Percentiles rank a stretch among this genome's conserved stretches.
These are phyloP conservation scores for Leishmania tarentolae DNA, from an alignment of 208 protist species.

Conservation along the genomic window DNA sequence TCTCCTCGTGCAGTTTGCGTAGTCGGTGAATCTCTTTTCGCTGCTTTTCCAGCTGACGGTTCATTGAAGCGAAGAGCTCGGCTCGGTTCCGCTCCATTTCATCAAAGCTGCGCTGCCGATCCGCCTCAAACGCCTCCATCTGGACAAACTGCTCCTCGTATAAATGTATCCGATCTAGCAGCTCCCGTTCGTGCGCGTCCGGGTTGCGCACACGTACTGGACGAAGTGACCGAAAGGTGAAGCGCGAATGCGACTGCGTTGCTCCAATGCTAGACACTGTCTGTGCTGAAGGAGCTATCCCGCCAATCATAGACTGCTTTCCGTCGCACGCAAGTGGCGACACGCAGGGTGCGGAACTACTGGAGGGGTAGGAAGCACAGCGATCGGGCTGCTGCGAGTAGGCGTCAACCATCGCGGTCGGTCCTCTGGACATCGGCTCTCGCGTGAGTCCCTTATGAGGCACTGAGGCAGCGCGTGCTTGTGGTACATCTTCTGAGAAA, in stretches of 20 bases:
- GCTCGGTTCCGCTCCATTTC: constrained; percentile 78
- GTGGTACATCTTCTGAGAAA: not conserved
- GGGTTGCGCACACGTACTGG: constrained; percentile 66
- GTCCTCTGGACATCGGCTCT: not conserved
- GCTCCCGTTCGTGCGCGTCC: constrained; percentile 57
- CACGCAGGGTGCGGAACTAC: not conserved
- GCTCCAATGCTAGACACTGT: not conserved
- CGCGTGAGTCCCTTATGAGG: constrained; percentile 2
- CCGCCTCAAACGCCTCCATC: constrained; percentile 61
- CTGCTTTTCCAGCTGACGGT: constrained; percentile 64
- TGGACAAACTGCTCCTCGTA: constrained; percentile 55
- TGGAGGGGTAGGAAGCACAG: not conserved
- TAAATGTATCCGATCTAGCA: constrained; percentile 60
- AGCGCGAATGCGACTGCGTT: constrained; percentile 11
- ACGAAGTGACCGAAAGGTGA: constrained; percentile 45
- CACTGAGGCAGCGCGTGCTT: constrained; percentile 8
- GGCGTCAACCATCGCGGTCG: not conserved
- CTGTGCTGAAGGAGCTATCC: not conserved
- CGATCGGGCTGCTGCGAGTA: constrained; percentile 9
- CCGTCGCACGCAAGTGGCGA: constrained; percentile 27
- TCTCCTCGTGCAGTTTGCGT: constrained; percentile 28
- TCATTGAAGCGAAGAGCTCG: constrained; percentile 82
- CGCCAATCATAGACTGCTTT: not conserved
- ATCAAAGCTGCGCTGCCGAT: constrained; percentile 66
- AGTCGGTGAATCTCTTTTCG: constrained; percentile 63